These are phyloP conservation scores for Teunomyces funiuensis DNA, from an alignment of 805 yeast genomes.

Conservation along the genomic window DNA sequence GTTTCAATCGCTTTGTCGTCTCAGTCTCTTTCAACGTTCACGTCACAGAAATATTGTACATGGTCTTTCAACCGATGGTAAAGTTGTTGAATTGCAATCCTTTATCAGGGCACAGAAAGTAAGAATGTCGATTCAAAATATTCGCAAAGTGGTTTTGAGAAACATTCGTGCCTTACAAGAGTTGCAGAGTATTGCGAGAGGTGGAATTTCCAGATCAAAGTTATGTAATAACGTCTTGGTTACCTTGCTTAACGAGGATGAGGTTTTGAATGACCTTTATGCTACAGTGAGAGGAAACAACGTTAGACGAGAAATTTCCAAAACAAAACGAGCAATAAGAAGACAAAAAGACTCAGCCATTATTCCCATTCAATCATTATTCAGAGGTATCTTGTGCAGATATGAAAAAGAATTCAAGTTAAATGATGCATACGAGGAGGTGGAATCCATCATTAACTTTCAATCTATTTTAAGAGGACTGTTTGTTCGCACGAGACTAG, in stretches of 20 bases:
- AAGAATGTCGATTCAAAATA: conserved; percentile 24
- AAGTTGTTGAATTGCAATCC: conserved; percentile 35
- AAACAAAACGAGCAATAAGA: conserved; percentile 16
- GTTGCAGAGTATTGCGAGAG: conserved; percentile 45
- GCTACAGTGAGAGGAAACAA: conserved; percentile 47
- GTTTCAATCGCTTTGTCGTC: conserved; percentile 33
- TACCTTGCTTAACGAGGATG: conserved; percentile 41
- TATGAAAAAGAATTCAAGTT: conserved; percentile 52
- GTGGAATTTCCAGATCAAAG: conserved; percentile 43
- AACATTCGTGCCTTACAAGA: conserved; percentile 18
- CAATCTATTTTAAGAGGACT: conserved; percentile 59
- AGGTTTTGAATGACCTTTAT: conserved; percentile 34
- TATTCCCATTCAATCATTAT: conserved; percentile 51
- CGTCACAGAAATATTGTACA: neutral
- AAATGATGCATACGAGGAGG: conserved; percentile 52
- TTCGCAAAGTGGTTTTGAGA: conserved; percentile 11
- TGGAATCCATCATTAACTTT: conserved; percentile 39
- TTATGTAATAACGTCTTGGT: conserved; percentile 45
- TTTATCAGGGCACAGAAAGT: conserved; percentile 35
- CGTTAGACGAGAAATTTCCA: conserved; percentile 28
- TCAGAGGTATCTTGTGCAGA: conserved; percentile 64
- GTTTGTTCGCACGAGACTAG: conserved; percentile 35
- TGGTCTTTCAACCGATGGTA: conserved; percentile 15
- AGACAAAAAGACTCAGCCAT: conserved; percentile 24
- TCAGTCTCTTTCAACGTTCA: conserved; percentile 19